Evolutionary conservation across 768 basidiomycete genomes (phyloP), one percentile per base, ranked within the genome.

Genomic region (Amanita polypyramis): DNA sequence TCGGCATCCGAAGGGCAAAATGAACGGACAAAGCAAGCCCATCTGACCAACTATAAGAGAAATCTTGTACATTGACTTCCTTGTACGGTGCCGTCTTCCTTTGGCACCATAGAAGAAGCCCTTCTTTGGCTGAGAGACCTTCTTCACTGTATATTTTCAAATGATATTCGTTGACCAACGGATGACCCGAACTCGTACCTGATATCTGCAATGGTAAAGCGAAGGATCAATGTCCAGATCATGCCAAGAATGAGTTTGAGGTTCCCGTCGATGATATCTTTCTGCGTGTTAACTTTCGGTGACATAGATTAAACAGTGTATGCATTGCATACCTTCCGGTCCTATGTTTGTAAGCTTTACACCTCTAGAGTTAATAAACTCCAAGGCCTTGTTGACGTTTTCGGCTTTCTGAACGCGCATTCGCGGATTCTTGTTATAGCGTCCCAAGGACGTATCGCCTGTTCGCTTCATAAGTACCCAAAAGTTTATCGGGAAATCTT

Each of bases 121-220:
- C 96, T 60, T 98, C 96, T 65, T 97, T 96, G 1, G 96, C 96
- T 8, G 93, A 93, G n/a, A 97, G 76, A 49, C 96, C 96, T 68
- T 98, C 96, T 73, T 94, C 92, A 57, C 95, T 97, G 51, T 38
- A 42, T 14, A 44, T 6, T 34, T 38, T 21, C 45, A 43, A n/a
- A 25, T 21, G 37, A 36, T 20, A 36, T 43, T 30, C 43, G n/a
- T 48, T 33, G 15, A 37, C 47, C 29, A 11, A 45, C 43, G 32
- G 42, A n/a, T n/a, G 44, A 19, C 11, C 17, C 12, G 29, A 15
- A 11, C 40, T 67, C 80, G 51, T 54, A 93, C 94, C 84, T 96
- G 70, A 99, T 98, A 57, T 94, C 93, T 19, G 96, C 94, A 54
- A 99, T 98, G 4, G 94, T 96, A 64, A 98, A 98, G 10, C 95